Evolutionary conservation across 1,284 basidiomycete genomes (phyloP), one percentile per base, ranked within the genome.

Genomic region (Coniferiporia weirii): DNA sequence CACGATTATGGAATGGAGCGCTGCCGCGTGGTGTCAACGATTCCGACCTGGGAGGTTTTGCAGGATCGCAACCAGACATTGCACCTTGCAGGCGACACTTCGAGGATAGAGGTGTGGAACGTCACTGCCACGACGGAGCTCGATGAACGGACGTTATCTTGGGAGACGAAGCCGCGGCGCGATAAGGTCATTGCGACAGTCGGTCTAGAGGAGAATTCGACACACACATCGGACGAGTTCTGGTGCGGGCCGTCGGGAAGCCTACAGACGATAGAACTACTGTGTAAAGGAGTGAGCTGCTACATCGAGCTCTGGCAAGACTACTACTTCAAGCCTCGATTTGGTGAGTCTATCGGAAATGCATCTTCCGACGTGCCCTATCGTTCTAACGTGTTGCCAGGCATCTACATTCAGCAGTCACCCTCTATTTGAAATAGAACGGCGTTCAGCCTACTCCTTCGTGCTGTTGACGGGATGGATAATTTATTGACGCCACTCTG

Each of bases 1-100:
- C 60, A 58, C 19, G 60, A 61, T 52, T 61, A 58, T 38, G 60
- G 60, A 9, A 61, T 61, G 60, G 60, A 61, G 22, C 60, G 60
- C 15, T 61, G 60, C 34, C 44, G 56, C 1, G 38, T 61, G 40
- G 60, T 61, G 4, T 58, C 60, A 22, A 47, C 60, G 5, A 51
- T 61, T 15, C 60, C 60, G 2, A 32, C 50, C n/a, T 55, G 49
- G 56, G 56, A 61, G 19, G 17, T 54, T 15, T 38, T 61, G 35
- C 48, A 60, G 22, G 46, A 51, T 8, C 35, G 20, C 17, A 55
- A 61, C 48, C 56, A 57, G 40, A 54, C 60, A 10, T 43, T 61
- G n/a, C 56, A 57, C 38, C 52, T 61, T 10, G 52, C 51, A 10
- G 60, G 60, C 17, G 56, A 61, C 48, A 61, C 60, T 15, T 50